These are phyloP conservation scores for Synchytrium microbalum DNA, from an alignment of 371 early-diverging fungal species.

Conservation along the genomic window DNA sequence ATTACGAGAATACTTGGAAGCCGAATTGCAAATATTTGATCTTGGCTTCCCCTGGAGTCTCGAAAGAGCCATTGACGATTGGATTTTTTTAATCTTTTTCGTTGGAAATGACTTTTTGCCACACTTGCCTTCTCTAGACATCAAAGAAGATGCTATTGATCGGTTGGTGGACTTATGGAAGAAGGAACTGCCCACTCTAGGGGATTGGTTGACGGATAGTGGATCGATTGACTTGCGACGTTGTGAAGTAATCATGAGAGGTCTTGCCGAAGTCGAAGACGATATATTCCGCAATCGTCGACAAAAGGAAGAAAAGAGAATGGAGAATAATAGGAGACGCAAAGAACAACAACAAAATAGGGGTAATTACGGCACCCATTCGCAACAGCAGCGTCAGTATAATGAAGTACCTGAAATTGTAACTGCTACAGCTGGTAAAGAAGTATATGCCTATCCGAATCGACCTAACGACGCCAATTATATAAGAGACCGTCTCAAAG, in stretches of 20 bases:
- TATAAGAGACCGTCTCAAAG: constrained; percentile 6
- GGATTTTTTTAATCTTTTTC: constrained; percentile 98
- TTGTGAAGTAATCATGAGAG: constrained; percentile 67
- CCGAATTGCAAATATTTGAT: constrained; percentile 61
- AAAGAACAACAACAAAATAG: constrained; percentile 9
- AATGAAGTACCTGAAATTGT: not conserved
- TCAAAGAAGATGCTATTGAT: constrained; percentile 95
- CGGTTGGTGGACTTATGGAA: constrained; percentile 84
- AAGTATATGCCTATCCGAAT: not conserved
- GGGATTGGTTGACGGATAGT: constrained; percentile 79
- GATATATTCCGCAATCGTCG: constrained; percentile 71
- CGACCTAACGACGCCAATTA: not conserved
- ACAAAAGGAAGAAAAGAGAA: constrained; percentile 44
- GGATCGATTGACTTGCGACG: constrained; percentile 75
- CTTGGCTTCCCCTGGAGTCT: constrained; percentile 64
- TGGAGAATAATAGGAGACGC: constrained; percentile 18
- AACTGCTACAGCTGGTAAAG: constrained; percentile 4
- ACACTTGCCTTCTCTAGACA: constrained; percentile 95
- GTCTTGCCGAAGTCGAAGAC: constrained; percentile 79
- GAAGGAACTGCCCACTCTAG: constrained; percentile 56
- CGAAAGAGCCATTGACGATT: constrained; percentile 96
- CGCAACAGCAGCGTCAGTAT: not conserved
- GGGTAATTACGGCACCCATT: too few relatives aligned
- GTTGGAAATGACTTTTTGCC: constrained; percentile 99
- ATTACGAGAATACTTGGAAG: constrained; percentile 87